Base-by-base conservation (phyloP, 306 rosid genomes). In the Ammopiptanthus mongolicus region DNA sequence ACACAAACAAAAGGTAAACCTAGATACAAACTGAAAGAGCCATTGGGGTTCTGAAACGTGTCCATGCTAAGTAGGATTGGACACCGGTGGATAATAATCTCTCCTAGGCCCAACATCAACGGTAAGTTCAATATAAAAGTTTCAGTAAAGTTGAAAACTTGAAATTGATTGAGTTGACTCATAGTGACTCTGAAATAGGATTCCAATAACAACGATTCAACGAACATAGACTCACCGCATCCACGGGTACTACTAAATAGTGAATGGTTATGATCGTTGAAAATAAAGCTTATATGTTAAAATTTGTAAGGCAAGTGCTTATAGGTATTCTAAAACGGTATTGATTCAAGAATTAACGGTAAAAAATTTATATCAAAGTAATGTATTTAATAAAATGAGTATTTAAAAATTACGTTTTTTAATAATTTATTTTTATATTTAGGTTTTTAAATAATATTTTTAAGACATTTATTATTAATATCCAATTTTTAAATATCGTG, bases 21-120 rank as follows among this genome's bases (percentile, higher is more conserved):
- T 21, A 0, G 74, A 5, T 73, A 6, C 33, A 17, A 65, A 5
- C 5, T 9, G 1, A 36, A 10, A 1, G 0, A 74, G 3, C 82
- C 87, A 75, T 0, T 75, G 11, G 4, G 5, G 5, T 10, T 17
- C 2, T 33, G 87, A 71, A 84, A 84, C 79, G 80, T 79, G 84
- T 11, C 63, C 3, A 15, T 8, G 2, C 2, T 48, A 57, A 55
- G 29, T 17, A 6, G 15, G 0, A 28, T 1, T 17, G 63, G 76
- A 21, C 59, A 48, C 48, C 52, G 18, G 0, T 1, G 3, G 63
- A 19, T 75, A 56, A 53, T n/a, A 78, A 25, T 15, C 13, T 6
- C 10, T 9, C 37, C 14, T 15, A 67, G 44, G 21, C 17, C 48
- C 50, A 12, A 15, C 19, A 22, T 28, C 19, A 18, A 65, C n/a